Evolutionary conservation across 169 alveolate genomes (phyloP).

Genomic region (Eimeria sp.): DNA sequence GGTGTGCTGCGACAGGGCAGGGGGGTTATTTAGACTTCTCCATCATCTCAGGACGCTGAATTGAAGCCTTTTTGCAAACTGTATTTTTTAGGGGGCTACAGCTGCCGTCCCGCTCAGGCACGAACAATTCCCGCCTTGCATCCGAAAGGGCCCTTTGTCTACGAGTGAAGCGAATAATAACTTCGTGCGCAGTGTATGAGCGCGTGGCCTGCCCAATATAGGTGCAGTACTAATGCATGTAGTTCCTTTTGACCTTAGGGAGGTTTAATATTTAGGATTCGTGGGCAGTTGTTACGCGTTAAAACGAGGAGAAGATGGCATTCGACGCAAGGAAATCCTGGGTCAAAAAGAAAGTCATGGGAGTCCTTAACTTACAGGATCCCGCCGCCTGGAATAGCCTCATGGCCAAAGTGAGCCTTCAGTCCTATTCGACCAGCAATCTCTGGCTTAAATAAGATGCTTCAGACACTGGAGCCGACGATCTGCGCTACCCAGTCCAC

Average conservation of each 20-base stretch:
- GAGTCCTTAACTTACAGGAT: constrained; percentile 13
- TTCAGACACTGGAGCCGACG: background rate
- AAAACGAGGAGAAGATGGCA: constrained; percentile 42
- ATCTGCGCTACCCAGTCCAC: background rate
- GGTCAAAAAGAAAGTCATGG: constrained; percentile 77
- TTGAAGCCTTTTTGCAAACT: background rate
- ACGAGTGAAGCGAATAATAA: too few species aligned
- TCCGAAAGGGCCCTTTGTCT: background rate
- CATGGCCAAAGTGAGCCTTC: constrained; percentile 50
- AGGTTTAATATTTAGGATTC: background rate
- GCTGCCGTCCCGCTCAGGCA: background rate
- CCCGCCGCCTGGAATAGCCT: constrained; percentile 64
- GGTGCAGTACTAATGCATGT: background rate
- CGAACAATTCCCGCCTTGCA: background rate
- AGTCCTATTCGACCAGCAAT: background rate
- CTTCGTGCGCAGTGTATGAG: background rate
- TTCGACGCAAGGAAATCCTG: constrained; percentile 77
- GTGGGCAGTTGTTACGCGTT: background rate
- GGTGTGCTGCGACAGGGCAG: background rate
- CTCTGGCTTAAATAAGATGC: background rate
- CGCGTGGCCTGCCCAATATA: background rate
- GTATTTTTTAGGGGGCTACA: background rate
- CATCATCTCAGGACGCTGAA: background rate
- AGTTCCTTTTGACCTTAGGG: background rate
- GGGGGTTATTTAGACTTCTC: background rate